Conservation (phyloP, 805 yeast species). For the Metschnikowia lachancei region DNA sequence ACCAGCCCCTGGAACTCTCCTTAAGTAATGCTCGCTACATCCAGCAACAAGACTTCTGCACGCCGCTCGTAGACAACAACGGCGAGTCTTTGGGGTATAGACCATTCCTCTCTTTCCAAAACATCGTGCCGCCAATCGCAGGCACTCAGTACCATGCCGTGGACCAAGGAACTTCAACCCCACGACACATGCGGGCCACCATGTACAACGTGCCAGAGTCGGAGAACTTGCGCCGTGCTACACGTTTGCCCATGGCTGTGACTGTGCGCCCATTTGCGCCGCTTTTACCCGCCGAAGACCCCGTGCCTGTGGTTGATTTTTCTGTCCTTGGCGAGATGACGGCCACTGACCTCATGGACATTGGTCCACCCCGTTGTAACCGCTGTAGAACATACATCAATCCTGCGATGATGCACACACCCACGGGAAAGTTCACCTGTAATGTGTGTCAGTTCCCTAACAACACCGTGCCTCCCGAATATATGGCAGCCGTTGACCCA, state of each 20-base stretch:
- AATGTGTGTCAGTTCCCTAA: slow-evolving; percentile 79
- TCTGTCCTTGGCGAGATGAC: slow-evolving; percentile 32
- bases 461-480: slow-evolving; percentile 65
- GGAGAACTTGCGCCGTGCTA: slow-evolving; percentile 62
- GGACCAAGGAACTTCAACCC: slow-evolving; percentile 85
- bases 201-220: slow-evolving; percentile 80
- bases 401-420: slow-evolving; percentile 70
- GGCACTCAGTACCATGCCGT: slow-evolving; percentile 64
- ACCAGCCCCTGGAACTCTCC: slow-evolving; percentile 14
- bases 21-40: slow-evolving; percentile 12
- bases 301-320: slow-evolving; percentile 69
- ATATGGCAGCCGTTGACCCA: slow-evolving; percentile 57
- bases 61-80: slow-evolving; percentile 13
- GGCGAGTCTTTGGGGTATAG: slow-evolving; percentile 20
- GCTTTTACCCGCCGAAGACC: slow-evolving; percentile 44
- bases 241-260: slow-evolving; percentile 80
- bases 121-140: slow-evolving; percentile 80
- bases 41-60: slow-evolving; percentile 16
- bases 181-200: slow-evolving; percentile 72
- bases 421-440: slow-evolving; percentile 67
- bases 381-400: slow-evolving; percentile 90
- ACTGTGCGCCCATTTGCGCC: slow-evolving; percentile 84
- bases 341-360: slow-evolving; percentile 28
- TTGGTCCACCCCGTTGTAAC: slow-evolving; percentile 82
- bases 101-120: slow-evolving; percentile 67